Evolutionary conservation across 148 eudicot species (phyloP), one percentile per base, ranked within the genome.

Genomic region (Fallopia convolvulus): DNA sequence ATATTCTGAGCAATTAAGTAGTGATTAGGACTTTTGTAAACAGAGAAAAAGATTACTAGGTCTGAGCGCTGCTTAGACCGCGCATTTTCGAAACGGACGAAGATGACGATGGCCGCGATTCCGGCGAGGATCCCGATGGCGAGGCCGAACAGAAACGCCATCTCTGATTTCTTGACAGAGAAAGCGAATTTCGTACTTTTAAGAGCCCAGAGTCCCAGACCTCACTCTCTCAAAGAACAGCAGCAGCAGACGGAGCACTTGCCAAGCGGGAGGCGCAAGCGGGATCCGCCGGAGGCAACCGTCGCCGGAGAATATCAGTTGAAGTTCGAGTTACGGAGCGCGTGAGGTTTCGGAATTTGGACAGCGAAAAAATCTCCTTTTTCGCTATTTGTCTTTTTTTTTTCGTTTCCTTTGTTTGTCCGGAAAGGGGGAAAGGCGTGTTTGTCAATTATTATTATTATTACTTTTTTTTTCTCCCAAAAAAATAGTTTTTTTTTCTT

Each of bases 21-120:
- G 40, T 52, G 9, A 11, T 61, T 65, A 68, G 21, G 8, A 17
- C 12, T 68, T 68, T 5, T 1, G 72, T 21, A 68, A 68, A 17
- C 44, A 68, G 20, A 68, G 72, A 76, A 52, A 20, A 52, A 20
- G 74, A 44, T 36, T 58, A 94, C 99, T 18, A 94, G 87, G 75
- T 85, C 81, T 46, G 90, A 82, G 50, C 99, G 95, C 41, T 82
- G 79, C 36, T 76, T 86, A 79, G 99, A 94, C 87, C 99, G 88
- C 58, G 87, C 83, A 83, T 94, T 94, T 61, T 94, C 97, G 52
- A 80, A 92, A 75, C 96, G 91, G 53, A 94, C 96, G 60, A 94
- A 94, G 70, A 70, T 75, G 58, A 88, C 89, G 14, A 94, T 87
- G 47, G 87, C 78, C 11, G 80, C 82, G 11, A 94, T 52, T 4